Base-by-base conservation (phyloP, 805 yeast species). In the Suhomyces prunicola region DNA sequence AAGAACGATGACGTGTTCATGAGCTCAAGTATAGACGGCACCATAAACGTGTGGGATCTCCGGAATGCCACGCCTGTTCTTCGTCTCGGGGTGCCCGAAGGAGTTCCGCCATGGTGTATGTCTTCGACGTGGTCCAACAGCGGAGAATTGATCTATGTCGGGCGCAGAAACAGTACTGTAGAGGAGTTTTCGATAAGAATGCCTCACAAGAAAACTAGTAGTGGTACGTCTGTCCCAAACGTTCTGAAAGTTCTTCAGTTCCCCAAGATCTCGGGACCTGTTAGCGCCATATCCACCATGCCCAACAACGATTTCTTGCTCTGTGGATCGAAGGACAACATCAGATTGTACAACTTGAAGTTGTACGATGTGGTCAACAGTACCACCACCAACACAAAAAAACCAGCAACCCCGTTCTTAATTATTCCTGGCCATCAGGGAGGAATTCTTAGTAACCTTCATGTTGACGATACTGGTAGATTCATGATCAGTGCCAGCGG, bases 381-480 rank as follows among this genome's bases (percentile, higher is more conserved):
- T 31, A 54, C 69, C 56, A 22, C 39, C 7, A 17, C 47, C 35
- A 27, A 19, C 35, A 50, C 77, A 64, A 72, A 67, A 55, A 72
- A 62, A 52, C 71, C 71, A 44, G 80, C 77, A 26, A 77, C 87
- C 7, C 97, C 97, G 15, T 94, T 93, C 65, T 78, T 86, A 67
- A 92, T 96, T 60, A 80, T 94, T 9, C 97, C 99, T 0, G 98
- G 99, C 0, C 98, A 94, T 68, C 97, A 90, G 64, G 98, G 99
- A 47, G 97, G 97, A 26, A 82, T 84, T 2, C 73, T 94, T 33
- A 87, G 96, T 47, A 83, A 84, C 50, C 72, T 94, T 57, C 77
- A 82, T 51, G 86, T 92, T 22, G 98, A 93, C 68, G 93, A 93
- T 29, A 87, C 94, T 1, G 90, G 96, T 40, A 73, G 94, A 56